Conservation (phyloP, 768 basidiomycete genomes). For the Calocybe gangraenosa region DNA sequence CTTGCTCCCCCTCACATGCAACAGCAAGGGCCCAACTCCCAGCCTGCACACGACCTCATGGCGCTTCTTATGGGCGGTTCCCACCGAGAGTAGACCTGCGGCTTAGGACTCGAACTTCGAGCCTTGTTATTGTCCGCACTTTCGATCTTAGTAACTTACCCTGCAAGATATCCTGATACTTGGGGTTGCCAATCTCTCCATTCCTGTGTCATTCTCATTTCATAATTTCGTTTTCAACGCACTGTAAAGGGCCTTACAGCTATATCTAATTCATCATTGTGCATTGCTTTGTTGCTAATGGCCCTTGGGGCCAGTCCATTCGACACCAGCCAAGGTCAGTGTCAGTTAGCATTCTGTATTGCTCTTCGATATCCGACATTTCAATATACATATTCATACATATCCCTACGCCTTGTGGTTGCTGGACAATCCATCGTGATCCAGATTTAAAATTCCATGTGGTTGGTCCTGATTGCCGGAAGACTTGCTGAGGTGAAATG, state of each 20-base stretch:
- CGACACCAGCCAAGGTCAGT: background rate
- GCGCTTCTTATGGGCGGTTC: slow-evolving; percentile 75
- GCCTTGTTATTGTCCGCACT: background rate
- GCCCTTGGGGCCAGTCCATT: slow-evolving; percentile 1
- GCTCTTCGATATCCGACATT: too few species aligned
- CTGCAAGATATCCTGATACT: slow-evolving; percentile 1
- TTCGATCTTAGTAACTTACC: slow-evolving; percentile 9
- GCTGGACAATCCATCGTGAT: background rate
- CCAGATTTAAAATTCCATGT: background rate
- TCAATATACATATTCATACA: too few species aligned
- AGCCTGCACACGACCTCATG: slow-evolving; percentile 74
- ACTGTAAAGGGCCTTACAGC: slow-evolving; percentile 13
- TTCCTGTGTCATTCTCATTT: too few species aligned
- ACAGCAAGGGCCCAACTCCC: slow-evolving; percentile 53
- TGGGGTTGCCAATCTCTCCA: slow-evolving; percentile 5
- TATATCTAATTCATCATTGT: slow-evolving; percentile 16
- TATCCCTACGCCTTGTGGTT: too few species aligned
- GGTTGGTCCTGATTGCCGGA: background rate
- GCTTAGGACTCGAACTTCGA: slow-evolving; percentile 4
- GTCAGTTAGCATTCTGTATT: too few species aligned
- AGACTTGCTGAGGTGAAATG: background rate
- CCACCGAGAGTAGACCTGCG: slow-evolving; percentile 54
- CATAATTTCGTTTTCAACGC: slow-evolving; percentile 11
- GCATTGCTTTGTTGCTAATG: slow-evolving; percentile 9
- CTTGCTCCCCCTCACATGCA: slow-evolving; percentile 56